Evolutionary conservation across 2,329 filamentous ascomycete genomes (phyloP).

Genomic region (Fusarium sp.): DNA sequence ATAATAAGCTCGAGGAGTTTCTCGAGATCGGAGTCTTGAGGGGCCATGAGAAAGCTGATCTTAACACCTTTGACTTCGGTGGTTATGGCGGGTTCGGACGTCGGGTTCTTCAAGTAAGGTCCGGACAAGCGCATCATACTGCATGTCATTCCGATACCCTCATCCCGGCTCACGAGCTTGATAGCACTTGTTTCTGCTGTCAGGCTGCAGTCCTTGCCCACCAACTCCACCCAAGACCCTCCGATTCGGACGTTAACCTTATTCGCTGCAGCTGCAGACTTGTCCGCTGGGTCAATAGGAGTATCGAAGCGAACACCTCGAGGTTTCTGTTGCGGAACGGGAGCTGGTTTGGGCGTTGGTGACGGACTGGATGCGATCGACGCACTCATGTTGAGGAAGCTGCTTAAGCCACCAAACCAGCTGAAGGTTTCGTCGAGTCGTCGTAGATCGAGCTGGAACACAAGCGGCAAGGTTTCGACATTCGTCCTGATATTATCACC

Average conservation of each 20-base stretch:
- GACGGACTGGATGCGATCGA: conserved; percentile 84
- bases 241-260: conserved; percentile 84
- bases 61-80: conserved; percentile 74
- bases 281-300: conserved; percentile 62
- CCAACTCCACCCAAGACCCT: conserved; percentile 80
- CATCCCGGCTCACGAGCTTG: conserved; percentile 81
- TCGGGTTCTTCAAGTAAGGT: conserved; percentile 68
- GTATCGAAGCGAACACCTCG: conserved; percentile 71
- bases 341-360: conserved; percentile 52
- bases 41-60: conserved; percentile 77
- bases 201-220: conserved; percentile 81
- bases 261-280: conserved; percentile 60
- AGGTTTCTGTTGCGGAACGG: conserved; percentile 58
- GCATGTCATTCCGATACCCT: conserved; percentile 78
- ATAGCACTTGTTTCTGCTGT: conserved; percentile 82
- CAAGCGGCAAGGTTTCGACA: conserved; percentile 81
- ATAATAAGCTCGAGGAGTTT: conserved; percentile 87
- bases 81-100: conserved; percentile 69
- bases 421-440: conserved; percentile 87
- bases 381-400: conserved; percentile 87
- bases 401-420: conserved; percentile 92
- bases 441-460: conserved; percentile 81
- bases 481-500: conserved; percentile 65
- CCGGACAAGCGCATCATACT: conserved; percentile 81
- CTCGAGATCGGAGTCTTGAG: conserved; percentile 84